Evolutionary conservation across 2,329 filamentous ascomycete genomes (phyloP), one percentile per base, ranked within the genome.

Genomic region (Ophiobolus disseminans): DNA sequence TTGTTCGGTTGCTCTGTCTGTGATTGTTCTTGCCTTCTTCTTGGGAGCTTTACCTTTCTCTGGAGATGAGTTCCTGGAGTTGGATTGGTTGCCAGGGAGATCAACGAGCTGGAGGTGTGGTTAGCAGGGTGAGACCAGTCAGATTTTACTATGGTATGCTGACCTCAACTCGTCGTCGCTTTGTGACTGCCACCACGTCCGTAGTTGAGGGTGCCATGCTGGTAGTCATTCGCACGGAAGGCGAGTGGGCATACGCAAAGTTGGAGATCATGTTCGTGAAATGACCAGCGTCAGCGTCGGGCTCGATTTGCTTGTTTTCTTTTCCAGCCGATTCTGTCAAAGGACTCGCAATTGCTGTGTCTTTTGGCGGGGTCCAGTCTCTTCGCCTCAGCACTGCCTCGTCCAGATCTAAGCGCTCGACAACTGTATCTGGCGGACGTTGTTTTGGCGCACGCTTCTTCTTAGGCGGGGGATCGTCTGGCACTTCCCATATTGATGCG

Each of bases 11-110:
- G 72, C 70, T 2, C 73, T 53, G 23, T 73, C 72, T 47, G 72
- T 74, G 19, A 74, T 73, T 3, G 72, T 74, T n/a, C 68, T 60
- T 5, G 69, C 44, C 35, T 73, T 74, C 61, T 73, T 73, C 48
- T 71, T 74, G 0, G 68, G 65, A 3, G 65, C 67, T 53, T 70
- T 73, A 11, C 57, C 62, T 31, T 71, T 72, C 16, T 67, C 63
- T 6, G 65, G 62, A 1, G 68, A 68, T 3, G 61, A 48, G 16
- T 62, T 55, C 30, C 62, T 50, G 2, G 60, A 62, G 31, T 39
- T 47, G 11, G 45, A 37, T 17, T 65, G 58, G n/a, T 67, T 58
- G 19, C 48, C 49, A 13, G 62, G 61, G n/a, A 70, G 48, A 26
- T 66, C 61, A 28, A 71, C 42, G 9, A 69, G 58, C 56, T 67